These are phyloP conservation scores for Colletotrichum sp. DNA, from an alignment of 2,329 filamentous ascomycete species.

Conservation along the genomic window DNA sequence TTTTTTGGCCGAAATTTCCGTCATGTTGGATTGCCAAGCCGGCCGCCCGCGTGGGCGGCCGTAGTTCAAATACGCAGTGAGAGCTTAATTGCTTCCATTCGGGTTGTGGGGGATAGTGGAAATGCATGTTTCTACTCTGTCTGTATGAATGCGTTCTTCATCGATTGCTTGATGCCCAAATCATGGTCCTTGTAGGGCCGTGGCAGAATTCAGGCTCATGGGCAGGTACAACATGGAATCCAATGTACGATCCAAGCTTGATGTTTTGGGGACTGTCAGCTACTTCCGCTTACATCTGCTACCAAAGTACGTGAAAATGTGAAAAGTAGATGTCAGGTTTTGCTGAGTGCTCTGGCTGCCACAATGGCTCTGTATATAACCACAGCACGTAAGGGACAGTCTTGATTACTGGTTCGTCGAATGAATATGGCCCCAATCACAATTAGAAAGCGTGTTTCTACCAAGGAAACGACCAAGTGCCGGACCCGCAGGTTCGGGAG, in stretches of 20 bases:
- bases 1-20: neutral
- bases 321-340: neutral
- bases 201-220: neutral
- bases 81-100: neutral
- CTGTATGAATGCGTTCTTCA: neutral
- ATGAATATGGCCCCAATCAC: neutral
- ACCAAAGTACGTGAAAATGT: rapidly evolving
- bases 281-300: neutral
- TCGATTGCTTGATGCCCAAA: neutral
- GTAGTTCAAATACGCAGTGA: neutral
- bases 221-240: neutral
- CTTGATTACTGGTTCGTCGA: neutral
- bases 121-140: neutral
- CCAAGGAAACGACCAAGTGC: neutral
- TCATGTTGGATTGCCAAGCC: neutral
- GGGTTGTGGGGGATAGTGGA: neutral
- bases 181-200: neutral
- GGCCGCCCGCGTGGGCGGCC: neutral
- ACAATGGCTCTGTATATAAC: neutral
- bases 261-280: neutral
- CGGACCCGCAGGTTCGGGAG: neutral
- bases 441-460: neutral
- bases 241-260: neutral
- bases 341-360: neutral
- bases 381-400: neutral